Conservation (phyloP, 139 green algal species). For the Volvox africanus region DNA sequence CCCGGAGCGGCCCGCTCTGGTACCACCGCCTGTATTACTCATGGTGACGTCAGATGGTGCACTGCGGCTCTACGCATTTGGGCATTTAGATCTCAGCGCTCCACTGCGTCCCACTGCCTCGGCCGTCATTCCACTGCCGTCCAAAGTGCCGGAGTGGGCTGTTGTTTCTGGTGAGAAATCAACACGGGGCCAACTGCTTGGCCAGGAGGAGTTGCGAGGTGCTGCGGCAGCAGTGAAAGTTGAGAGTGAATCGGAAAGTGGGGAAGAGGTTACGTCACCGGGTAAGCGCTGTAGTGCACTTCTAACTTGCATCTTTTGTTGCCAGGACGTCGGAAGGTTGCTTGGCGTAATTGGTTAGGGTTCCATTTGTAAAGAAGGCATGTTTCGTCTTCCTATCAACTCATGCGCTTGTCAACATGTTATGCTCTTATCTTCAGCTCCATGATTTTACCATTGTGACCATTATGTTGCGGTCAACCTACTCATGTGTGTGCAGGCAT, state of each 20-base stretch:
- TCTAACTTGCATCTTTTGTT: no score
- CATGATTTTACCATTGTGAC: no score
- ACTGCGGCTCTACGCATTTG: conserved; percentile 68
- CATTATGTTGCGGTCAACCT: no score
- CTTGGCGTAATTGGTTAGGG: no score
- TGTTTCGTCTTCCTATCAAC: no score
- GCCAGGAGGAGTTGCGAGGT: not conserved
- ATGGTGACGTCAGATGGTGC: conserved; percentile 71
- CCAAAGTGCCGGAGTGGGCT: conserved; percentile 1
- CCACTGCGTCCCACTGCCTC: not conserved
- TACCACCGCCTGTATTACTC: conserved; percentile 63
- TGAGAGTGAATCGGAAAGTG: conserved; percentile 30
- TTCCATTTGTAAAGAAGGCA: no score
- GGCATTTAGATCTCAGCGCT: conserved; percentile 33
- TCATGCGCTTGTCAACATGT: no score
- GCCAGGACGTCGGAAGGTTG: no score
- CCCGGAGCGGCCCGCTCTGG: conserved; percentile 52
- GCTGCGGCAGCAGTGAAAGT: not conserved
- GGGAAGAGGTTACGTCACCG: conserved; percentile 44
- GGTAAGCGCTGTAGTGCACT: not conserved
- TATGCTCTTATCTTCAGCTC: no score
- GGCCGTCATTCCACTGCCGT: not conserved
- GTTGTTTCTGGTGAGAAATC: not conserved
- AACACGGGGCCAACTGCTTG: not conserved
- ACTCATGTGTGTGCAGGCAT: not conserved